Percentiles rank a stretch among this genome's conserved stretches.
phyloP scores from a whole-genome alignment of 2,329 filamentous ascomycete genomes.

The Trichoderma sp. region DNA sequence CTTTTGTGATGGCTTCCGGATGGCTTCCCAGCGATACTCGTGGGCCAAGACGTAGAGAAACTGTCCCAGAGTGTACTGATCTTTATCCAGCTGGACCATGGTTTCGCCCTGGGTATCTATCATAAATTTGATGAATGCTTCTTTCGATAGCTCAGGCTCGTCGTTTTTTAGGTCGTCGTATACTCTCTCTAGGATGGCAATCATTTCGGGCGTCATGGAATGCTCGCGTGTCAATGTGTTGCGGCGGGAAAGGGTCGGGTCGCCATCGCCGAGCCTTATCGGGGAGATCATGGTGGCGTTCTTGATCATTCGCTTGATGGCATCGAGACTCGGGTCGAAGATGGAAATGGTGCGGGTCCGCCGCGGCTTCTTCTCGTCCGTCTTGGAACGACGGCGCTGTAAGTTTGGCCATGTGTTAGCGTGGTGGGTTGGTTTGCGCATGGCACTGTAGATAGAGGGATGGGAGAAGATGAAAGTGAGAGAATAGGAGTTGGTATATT shows the following conservation, averaged over 20 bases:
- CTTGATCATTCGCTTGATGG: conserved; percentile 38
- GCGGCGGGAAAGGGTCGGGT: conserved; percentile 22
- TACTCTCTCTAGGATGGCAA: conserved; percentile 49
- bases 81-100: conserved; percentile 38
- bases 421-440: neutral
- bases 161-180: conserved; percentile 48
- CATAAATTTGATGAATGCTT: conserved; percentile 53
- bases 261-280: neutral
- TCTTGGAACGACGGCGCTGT: conserved; percentile 26
- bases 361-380: conserved; percentile 31
- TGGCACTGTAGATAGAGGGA: neutral
- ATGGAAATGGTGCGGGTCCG: conserved; percentile 43
- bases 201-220: conserved; percentile 49
- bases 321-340: conserved; percentile 35
- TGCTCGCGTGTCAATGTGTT: conserved; percentile 25
- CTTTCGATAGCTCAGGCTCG: conserved; percentile 33
- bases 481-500: neutral
- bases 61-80: conserved; percentile 48
- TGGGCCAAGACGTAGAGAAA: conserved; percentile 54
- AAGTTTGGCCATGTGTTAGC: conserved; percentile 18
- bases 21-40: conserved; percentile 46
- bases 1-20: conserved; percentile 47
- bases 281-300: conserved; percentile 36
- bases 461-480: neutral
- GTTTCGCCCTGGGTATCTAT: conserved; percentile 49